Conservation (phyloP, 305 asterid genomes). For the Plantago coronopus region DNA sequence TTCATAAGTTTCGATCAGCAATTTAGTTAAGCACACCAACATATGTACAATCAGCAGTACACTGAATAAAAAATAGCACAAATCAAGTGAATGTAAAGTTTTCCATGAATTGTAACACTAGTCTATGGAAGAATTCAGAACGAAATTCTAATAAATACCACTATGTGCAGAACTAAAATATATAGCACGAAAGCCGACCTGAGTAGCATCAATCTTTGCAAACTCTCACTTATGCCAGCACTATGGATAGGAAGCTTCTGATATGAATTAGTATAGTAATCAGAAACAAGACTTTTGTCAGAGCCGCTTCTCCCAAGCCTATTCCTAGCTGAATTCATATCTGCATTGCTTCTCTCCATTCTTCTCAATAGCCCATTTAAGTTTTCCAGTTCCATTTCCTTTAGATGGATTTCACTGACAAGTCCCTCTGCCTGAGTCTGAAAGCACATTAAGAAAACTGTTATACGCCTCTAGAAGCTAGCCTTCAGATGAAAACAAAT, state of each 20-base stretch:
- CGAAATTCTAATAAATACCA: conserved; percentile 83
- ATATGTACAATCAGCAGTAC: conserved; percentile 26
- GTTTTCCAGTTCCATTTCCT: conserved; percentile 79
- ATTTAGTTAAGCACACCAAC: conserved; percentile 19
- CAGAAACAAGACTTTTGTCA: conserved; percentile 37
- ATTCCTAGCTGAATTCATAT: conserved; percentile 52
- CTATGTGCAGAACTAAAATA: conserved; percentile 66
- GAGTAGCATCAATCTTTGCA: conserved; percentile 75
- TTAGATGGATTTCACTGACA: conserved; percentile 49
- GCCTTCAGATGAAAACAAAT: background rate
- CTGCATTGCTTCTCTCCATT: conserved; percentile 47
- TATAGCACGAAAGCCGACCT: conserved; percentile 79
- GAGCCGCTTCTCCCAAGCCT: conserved; percentile 59
- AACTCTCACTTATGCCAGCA: conserved; percentile 51
- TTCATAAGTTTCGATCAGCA: conserved; percentile 9
- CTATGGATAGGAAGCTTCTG: conserved; percentile 56
- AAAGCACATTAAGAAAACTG: conserved; percentile 18
- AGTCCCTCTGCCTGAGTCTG: conserved; percentile 90
- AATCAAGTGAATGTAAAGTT: background rate
- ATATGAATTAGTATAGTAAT: conserved; percentile 46
- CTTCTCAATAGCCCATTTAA: conserved; percentile 56
- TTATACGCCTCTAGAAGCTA: background rate
- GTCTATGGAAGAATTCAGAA: conserved; percentile 31
- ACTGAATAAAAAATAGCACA: conserved; percentile 2
- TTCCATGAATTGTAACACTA: conserved; percentile 16